These are phyloP conservation scores for Fusarium camptoceras DNA, from an alignment of 2,329 filamentous ascomycete genomes.

Conservation along the genomic window DNA sequence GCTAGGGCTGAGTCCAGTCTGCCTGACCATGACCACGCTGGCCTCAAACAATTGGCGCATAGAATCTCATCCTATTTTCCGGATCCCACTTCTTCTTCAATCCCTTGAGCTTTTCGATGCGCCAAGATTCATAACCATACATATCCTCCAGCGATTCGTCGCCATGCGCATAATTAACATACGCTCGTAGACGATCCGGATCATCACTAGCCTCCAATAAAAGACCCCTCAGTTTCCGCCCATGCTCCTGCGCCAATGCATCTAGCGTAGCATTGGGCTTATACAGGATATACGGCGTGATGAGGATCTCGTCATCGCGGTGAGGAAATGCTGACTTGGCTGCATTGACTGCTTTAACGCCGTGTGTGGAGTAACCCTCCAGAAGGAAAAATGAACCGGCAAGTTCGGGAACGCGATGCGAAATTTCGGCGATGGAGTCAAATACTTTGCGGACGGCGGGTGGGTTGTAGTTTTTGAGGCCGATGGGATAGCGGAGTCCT, in stretches of 20 bases:
- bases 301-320: constrained; percentile 25
- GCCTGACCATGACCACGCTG: not conserved
- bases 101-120: constrained; percentile 55
- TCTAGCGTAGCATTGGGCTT: constrained; percentile 27
- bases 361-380: constrained; percentile 59
- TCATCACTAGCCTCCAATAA: constrained; percentile 20
- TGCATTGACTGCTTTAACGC: constrained; percentile 13
- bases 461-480: constrained; percentile 53
- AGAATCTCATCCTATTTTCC: constrained; percentile 44
- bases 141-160: constrained; percentile 16
- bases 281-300: constrained; percentile 22
- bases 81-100: constrained; percentile 63
- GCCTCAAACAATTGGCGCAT: constrained; percentile 38
- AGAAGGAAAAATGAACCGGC: constrained; percentile 60
- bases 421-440: constrained; percentile 47
- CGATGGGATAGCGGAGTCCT: constrained; percentile 57
- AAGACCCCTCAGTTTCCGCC: constrained; percentile 11
- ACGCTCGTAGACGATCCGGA: constrained; percentile 17
- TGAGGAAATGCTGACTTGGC: constrained; percentile 28
- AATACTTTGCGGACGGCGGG: constrained; percentile 45
- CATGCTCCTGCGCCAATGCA: constrained; percentile 18
- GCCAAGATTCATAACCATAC: constrained; percentile 47
- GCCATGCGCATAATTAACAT: constrained; percentile 39
- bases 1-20: not conserved
- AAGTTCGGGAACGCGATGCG: constrained; percentile 22